Evolutionary conservation across 2,329 filamentous ascomycete genomes (phyloP), one percentile per base, ranked within the genome.

Genomic region (Sporothrix globosa): DNA sequence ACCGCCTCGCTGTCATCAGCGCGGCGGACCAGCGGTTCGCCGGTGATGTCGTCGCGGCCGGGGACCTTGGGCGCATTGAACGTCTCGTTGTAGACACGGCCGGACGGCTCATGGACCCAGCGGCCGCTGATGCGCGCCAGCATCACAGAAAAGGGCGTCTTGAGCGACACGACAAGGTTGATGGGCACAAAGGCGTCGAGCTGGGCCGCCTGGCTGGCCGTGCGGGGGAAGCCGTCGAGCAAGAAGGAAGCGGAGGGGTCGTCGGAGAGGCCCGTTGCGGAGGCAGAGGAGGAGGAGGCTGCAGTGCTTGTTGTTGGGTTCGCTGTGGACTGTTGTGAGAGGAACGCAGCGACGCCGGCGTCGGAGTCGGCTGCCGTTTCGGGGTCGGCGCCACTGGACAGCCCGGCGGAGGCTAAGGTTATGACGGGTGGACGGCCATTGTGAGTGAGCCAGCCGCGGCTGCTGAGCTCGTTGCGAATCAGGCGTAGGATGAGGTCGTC

Each of bases 181-280:
- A 99, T 94, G n/a, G 95, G 93, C 44, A 98, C 87, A 46, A 97
- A 85, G 60, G 83, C 82, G 78, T 97, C 93, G 63, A 98, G 86
- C 70, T 90, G 90, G 54, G 82, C 80, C 39, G 94, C 96, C 81
- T 99, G 96, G 3, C 83, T 78, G 0, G 92, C 91, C 7, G 92
- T 99, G 74, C 96, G 91, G 2, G 96, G 96, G 80, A 98, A 99
- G 19, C 96, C 96, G 79, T 99, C 96, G 68, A 99, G 90, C 74
- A 99, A 91, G 80, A 97, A 98, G 0, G 93, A 97, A 10, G 93
- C 93, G 0, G 88, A 83, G 0, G 93, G 91, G 73, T 91, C 86
- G 54, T 96, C 86, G 65, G 90, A 88, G 60, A 85, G 83, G 75
- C 74, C 21, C 14, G 30, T 24, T 13, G 41, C 2, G 2, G 41